Evolutionary conservation across 306 rosid genomes (phyloP), one percentile per base, ranked within the genome.

Genomic region (Geum urbanum): DNA sequence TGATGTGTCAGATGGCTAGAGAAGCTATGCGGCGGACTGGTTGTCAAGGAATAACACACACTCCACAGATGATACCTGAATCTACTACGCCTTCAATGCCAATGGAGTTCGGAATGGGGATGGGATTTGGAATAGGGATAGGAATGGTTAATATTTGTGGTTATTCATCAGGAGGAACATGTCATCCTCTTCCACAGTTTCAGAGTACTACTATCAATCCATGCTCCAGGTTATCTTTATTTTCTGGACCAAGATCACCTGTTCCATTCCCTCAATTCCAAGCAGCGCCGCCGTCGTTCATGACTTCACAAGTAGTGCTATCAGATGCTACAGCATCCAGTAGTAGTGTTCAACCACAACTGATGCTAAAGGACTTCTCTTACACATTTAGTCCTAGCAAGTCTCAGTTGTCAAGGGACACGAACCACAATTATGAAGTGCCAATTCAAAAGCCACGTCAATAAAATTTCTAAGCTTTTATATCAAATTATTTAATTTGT

Each of bases 91-190:
- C 41, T 5, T 63, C 19, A 10, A 14, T 63, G 18, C 37, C 52
- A 11, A 43, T 63, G 68, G 68, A 35, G 11, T 14, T 8, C 8
- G 58, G 58, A 18, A 53, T 62, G 50, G 67, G 67, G 37, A 20
- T 16, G n/a, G 68, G 50, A 63, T 27, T 27, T 27, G 32, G 32
- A 27, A 63, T 63, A 27, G 72, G 46, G 13, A 72, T 52, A 63
- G 76, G 70, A 63, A 65, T 54, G 72, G 7, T 46, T 27, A 44
- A 46, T 46, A 43, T 45, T 40, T 43, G 7, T 5, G 19, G 24
- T 18, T 44, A 66, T 40, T 48, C 58, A 27, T 48, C 58, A 27
- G 32, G 14, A 44, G 50, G 15, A 55, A 46, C 67, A 16, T 35
- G 56, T 16, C 18, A 40, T 73, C 57, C 56, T 50, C 45, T 55